Evolutionary conservation across 345 rosid genomes (phyloP).

Genomic region (Lepidium didymum): DNA sequence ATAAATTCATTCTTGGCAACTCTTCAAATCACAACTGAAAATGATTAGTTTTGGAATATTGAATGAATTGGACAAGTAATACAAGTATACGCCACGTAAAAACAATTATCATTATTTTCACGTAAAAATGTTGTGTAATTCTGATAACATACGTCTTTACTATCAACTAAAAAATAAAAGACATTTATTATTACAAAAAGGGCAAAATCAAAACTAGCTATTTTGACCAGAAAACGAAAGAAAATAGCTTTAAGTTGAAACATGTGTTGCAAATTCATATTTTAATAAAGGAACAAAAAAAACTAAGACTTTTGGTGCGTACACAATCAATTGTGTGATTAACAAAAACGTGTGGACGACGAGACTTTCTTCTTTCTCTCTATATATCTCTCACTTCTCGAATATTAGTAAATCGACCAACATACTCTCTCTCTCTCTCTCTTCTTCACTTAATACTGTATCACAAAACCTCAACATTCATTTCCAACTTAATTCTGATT

Average conservation of each 20-base stretch:
- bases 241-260: background rate
- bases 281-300: background rate
- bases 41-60: background rate
- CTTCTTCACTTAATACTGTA: background rate
- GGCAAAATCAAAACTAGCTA: no score
- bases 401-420: background rate
- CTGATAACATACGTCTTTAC: background rate
- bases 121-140: background rate
- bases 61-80: background rate
- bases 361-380: background rate
- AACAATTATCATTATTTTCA: background rate
- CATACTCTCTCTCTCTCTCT: background rate
- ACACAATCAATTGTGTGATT: no score
- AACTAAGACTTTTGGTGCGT: no score
- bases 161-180: background rate
- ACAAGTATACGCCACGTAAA: constrained; percentile 13
- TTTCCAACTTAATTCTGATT: background rate
- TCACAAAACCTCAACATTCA: background rate
- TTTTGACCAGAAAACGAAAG: background rate
- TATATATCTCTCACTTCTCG: background rate
- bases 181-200: no score
- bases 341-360: constrained; percentile 83
- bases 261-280: constrained; percentile 9
- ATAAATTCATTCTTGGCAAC: no score
- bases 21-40: background rate